Base-by-base conservation (phyloP, 2,329 filamentous ascomycete genomes). In the Hawksworthiomyces lignivorus region DNA sequence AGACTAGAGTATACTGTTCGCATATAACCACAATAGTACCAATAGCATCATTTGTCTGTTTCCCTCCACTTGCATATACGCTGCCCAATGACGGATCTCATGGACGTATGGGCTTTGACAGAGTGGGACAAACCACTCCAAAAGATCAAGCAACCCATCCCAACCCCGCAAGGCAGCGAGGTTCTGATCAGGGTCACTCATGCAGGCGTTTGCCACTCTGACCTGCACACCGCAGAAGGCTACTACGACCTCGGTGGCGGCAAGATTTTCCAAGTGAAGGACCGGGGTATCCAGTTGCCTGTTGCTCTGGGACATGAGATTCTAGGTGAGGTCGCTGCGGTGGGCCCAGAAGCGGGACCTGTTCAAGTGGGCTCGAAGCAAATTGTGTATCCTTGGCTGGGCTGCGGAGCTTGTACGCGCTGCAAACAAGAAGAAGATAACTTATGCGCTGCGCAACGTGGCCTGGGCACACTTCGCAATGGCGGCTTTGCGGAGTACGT, bases 1-100 rank as follows among this genome's bases (percentile, higher is more conserved):
- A n/a, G n/a, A n/a, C n/a, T n/a, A n/a, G n/a, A n/a, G n/a, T n/a
- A n/a, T n/a, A n/a, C n/a, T n/a, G n/a, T n/a, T n/a, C n/a, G n/a
- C n/a, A n/a, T n/a, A n/a, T n/a, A n/a, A n/a, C n/a, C n/a, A n/a
- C n/a, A n/a, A n/a, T n/a, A n/a, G n/a, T n/a, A n/a, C n/a, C n/a
- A n/a, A n/a, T n/a, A n/a, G n/a, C n/a, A n/a, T n/a, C n/a, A n/a
- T n/a, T n/a, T n/a, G n/a, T n/a, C n/a, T n/a, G n/a, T n/a, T n/a
- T n/a, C 48, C 87, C 85, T 60, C 90, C 85, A 58, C 87, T 81
- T 52, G 77, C 73, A 67, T 84, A 80, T 51, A 90, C 83, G 56
- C 77, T 77, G 2, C 24, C 35, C 10, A 17, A 45, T 41, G 38
- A 8, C 38, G 1, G 27, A 26, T n/a, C 19, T 27, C 9, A 46